These are phyloP conservation scores for Draba incana DNA, from an alignment of 345 rosid genomes.

Conservation along the genomic window DNA sequence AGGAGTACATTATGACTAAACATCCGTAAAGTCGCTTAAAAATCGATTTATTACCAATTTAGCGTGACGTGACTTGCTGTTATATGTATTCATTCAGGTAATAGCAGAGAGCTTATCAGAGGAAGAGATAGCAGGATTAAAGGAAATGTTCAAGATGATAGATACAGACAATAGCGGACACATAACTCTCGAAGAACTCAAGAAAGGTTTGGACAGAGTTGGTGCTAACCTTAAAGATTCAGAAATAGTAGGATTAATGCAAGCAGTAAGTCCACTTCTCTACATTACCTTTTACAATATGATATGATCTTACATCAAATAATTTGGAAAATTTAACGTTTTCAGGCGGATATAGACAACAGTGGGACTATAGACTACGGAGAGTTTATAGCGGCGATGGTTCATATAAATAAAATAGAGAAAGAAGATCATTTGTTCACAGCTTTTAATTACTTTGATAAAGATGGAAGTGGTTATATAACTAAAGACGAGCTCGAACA, in stretches of 20 bases:
- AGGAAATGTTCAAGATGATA: conserved; percentile 94
- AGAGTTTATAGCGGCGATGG: conserved; percentile 93
- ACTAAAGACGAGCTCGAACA: conserved; percentile 85
- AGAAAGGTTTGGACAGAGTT: conserved; percentile 74
- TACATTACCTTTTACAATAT: background rate
- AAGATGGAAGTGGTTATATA: conserved; percentile 93
- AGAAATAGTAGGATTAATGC: conserved; percentile 73
- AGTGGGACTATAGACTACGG: conserved; percentile 91
- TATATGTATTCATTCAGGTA: conserved; percentile 48
- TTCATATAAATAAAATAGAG: conserved; percentile 83
- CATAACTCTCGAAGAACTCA: conserved; percentile 88
- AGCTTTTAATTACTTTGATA: conserved; percentile 88
- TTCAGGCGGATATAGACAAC: conserved; percentile 90
- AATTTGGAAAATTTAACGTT: background rate
- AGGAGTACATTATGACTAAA: background rate
- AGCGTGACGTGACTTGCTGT: conserved; percentile 4
- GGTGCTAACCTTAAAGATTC: conserved; percentile 79
- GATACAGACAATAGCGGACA: conserved; percentile 86
- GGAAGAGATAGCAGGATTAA: conserved; percentile 89
- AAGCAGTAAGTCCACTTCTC: conserved; percentile 55
- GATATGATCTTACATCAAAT: background rate
- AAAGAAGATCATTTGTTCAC: conserved; percentile 82
- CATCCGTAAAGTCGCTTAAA: conserved; percentile 1
- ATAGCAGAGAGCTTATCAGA: conserved; percentile 91
- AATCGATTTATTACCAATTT: background rate